Evolutionary conservation across 768 basidiomycete genomes (phyloP).

Genomic region (Clathrus columnatus): DNA sequence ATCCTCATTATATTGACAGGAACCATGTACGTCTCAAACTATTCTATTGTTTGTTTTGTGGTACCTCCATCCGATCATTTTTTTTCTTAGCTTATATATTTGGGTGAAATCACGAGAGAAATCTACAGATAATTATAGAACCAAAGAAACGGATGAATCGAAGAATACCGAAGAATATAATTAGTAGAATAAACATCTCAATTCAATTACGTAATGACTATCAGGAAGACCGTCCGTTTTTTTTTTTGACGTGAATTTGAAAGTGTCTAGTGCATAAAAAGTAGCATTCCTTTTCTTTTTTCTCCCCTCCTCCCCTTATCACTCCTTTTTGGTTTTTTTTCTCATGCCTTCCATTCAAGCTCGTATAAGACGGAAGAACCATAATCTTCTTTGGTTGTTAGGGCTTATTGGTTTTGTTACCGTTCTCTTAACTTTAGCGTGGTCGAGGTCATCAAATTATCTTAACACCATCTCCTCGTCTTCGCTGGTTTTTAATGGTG

Average conservation of each 20-base stretch:
- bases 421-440: neutral
- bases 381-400: neutral
- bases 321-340: neutral
- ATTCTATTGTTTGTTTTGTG: neutral
- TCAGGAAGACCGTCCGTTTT: neutral
- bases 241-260: too few relatives aligned
- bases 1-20: neutral
- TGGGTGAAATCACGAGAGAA: neutral
- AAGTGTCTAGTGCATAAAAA: too few relatives aligned
- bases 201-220: neutral
- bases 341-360: neutral
- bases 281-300: too few relatives aligned
- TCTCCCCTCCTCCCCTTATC: neutral
- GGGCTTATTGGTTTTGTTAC: neutral
- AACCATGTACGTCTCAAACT: neutral
- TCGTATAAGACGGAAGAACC: neutral
- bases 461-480: neutral
- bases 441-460: neutral
- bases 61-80: neutral
- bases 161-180: neutral
- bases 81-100: too few relatives aligned
- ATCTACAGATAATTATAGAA: neutral
- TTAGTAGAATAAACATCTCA: neutral
- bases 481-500: too few relatives aligned
- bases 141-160: neutral